Evolutionary conservation across 768 basidiomycete genomes (phyloP), one percentile per base, ranked within the genome.

Genomic region (Lactarius quietus): DNA sequence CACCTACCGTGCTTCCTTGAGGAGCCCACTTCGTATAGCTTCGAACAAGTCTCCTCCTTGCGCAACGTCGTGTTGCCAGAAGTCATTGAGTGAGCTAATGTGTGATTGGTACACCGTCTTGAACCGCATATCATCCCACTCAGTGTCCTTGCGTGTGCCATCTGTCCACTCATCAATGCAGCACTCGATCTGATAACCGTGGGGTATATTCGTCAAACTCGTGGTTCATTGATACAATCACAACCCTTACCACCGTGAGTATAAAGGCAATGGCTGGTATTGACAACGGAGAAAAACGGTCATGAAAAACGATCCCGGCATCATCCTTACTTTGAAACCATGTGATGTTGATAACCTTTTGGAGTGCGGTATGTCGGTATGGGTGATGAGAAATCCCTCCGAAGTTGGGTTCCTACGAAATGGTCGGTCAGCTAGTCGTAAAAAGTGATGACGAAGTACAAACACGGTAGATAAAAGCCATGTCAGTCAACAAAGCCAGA

Each of bases 121-220:
- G 43, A 38, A 65, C 59, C 38, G n/a, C 12, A 1, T 20, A 26
- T 61, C 54, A 10, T 57, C 29, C 59, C 59, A 57, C 23, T 8
- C 28, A 0, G 59, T 61, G 12, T 31, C 38, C 31, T 10, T 41
- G 10, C 17, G n/a, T n/a, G 23, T 61, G 0, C 64, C 64, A 33
- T 38, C 29, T 15, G 29, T 39, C 64, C 64, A 65, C 35, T 65
- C 64, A 23, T 52, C 41, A 8, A 65, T 64, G 41, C 63, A 59
- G 53, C 58, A 64, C 52, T 64, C 52, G n/a, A 64, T 43, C 63
- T 59, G 41, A 35, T 54, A 45, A 59, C 1, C 9, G 23, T 14
- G 33, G 33, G n/a, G 10, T 14, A 29, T 10, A 28, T 7, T 1
- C 28, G 14, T 59, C 36, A 38, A 8, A 45, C 20, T 35, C 28